A percentile compares a stretch with the other conserved stretches of the same genome.
phyloP scores from a whole-genome alignment of 768 basidiomycete species.

The Boletus vinaceobasis region DNA sequence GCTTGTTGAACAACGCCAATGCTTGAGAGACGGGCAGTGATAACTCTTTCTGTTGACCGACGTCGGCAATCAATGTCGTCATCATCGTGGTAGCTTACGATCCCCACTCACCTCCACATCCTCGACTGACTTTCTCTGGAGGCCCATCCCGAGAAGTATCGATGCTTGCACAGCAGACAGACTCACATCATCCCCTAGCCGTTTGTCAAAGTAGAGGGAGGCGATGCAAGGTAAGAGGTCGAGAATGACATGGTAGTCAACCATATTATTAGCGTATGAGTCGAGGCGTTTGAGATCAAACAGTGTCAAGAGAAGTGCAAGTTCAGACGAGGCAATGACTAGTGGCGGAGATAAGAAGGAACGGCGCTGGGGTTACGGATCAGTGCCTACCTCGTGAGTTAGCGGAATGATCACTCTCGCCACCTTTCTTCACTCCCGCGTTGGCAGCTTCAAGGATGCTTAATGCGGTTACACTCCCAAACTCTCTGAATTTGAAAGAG shows the following conservation, averaged over 20 bases:
- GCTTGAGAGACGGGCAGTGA: slow-evolving; percentile 81
- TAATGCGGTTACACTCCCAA: slow-evolving; percentile 81
- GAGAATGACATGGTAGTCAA: slow-evolving; percentile 95
- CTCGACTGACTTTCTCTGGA: slow-evolving; percentile 88
- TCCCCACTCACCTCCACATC: slow-evolving; percentile 69
- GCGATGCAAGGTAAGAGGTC: slow-evolving; percentile 85
- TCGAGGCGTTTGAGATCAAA: slow-evolving; percentile 96
- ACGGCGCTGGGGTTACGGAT: slow-evolving; percentile 20
- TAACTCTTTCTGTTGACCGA: slow-evolving; percentile 59
- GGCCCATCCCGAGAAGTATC: slow-evolving; percentile 82
- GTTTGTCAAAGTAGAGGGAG: slow-evolving; percentile 79
- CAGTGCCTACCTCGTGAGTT: slow-evolving; percentile 25
- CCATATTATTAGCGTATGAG: slow-evolving; percentile 92
- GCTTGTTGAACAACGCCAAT: slow-evolving; percentile 88
- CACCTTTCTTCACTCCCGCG: slow-evolving; percentile 46
- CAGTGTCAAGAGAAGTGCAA: slow-evolving; percentile 69
- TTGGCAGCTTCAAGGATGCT: slow-evolving; percentile 88
- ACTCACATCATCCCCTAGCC: slow-evolving; percentile 59
- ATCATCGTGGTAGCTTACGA: background rate
- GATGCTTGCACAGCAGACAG: slow-evolving; percentile 89
- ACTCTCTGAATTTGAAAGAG: slow-evolving; percentile 94
- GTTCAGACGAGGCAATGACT: slow-evolving; percentile 38
- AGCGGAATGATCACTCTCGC: slow-evolving; percentile 34
- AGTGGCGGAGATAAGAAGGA: background rate
- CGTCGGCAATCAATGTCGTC: slow-evolving; percentile 1